Percentiles rank a stretch among this genome's conserved stretches.
Conservation (phyloP, 148 eudicot genomes). For the Fagopyrum homotropicum region DNA sequence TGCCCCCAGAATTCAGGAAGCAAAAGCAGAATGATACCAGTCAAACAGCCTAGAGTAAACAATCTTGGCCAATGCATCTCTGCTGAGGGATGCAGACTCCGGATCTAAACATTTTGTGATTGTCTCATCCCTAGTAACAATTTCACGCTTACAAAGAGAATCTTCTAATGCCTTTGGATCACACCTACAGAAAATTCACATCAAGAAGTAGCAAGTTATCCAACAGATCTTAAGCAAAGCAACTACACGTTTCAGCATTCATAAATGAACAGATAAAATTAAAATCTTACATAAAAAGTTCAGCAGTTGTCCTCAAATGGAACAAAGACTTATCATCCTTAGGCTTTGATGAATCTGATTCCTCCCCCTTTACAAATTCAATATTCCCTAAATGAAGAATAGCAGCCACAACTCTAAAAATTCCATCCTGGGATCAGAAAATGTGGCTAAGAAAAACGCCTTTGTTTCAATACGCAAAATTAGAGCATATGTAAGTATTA, state of each 20-base stretch:
- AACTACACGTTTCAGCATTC: neutral
- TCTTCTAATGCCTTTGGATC: conserved; percentile 77
- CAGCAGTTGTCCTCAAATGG: conserved; percentile 86
- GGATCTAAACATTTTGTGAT: conserved; percentile 84
- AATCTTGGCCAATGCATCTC: conserved; percentile 93
- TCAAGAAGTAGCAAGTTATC: neutral
- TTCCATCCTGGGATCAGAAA: conserved; percentile 66
- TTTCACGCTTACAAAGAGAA: conserved; percentile 88
- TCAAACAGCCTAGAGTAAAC: conserved; percentile 88
- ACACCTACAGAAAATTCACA: conserved; percentile 49
- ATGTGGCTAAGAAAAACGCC: conserved; percentile 12
- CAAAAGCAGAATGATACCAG: conserved; percentile 43
- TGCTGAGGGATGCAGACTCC: conserved; percentile 67
- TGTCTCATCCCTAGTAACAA: conserved; percentile 92
- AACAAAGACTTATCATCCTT: conserved; percentile 92
- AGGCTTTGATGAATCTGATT: conserved; percentile 85
- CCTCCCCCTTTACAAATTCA: conserved; percentile 84
- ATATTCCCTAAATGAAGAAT: conserved; percentile 95
- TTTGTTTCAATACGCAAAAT: conserved; percentile 4
- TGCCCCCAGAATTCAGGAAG: neutral
- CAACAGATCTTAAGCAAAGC: neutral
- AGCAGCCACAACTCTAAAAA: conserved; percentile 92
- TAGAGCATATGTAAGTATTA: conserved; percentile 4
- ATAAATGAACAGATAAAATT: conserved; percentile 11
- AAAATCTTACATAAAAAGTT: conserved; percentile 69